A percentile compares a stretch with the other conserved stretches of the same genome.
phyloP scores from a whole-genome alignment of 495 filamentous ascomycete genomes.

The Hypoxylon rickii region DNA sequence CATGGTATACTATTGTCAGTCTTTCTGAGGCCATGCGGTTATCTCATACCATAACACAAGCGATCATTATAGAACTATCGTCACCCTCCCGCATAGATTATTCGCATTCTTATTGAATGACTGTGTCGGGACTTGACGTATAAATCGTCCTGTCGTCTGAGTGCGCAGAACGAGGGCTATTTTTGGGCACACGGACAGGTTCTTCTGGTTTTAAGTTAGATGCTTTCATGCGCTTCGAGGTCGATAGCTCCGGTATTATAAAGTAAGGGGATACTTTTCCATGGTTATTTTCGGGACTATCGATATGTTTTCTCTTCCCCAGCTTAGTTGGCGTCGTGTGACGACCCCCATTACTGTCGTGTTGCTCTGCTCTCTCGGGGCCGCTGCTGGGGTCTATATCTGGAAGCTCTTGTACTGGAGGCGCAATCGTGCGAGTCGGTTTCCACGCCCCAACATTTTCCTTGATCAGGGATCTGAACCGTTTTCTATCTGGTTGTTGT shows the following conservation, averaged over 20 bases:
- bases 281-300: background rate
- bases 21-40: background rate
- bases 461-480: slow-evolving; percentile 6
- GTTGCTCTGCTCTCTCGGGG: background rate
- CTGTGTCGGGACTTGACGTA: background rate
- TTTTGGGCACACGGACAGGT: background rate
- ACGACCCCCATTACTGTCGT: background rate
- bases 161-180: background rate
- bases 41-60: background rate
- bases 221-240: background rate
- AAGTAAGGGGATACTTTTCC: background rate
- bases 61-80: background rate
- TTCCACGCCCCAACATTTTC: slow-evolving; percentile 18
- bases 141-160: background rate
- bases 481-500: slow-evolving; percentile 30
- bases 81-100: background rate
- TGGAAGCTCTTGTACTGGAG: slow-evolving; percentile 24
- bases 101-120: background rate
- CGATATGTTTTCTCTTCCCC: background rate
- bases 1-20: background rate
- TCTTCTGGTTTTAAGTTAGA: background rate
- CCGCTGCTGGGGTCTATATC: background rate
- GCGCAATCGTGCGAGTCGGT: slow-evolving; percentile 10
- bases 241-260: background rate
- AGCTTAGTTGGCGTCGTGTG: background rate